Base-by-base conservation (phyloP, 2,329 filamentous ascomycete genomes). In the Talaromyces albobiverticillius region DNA sequence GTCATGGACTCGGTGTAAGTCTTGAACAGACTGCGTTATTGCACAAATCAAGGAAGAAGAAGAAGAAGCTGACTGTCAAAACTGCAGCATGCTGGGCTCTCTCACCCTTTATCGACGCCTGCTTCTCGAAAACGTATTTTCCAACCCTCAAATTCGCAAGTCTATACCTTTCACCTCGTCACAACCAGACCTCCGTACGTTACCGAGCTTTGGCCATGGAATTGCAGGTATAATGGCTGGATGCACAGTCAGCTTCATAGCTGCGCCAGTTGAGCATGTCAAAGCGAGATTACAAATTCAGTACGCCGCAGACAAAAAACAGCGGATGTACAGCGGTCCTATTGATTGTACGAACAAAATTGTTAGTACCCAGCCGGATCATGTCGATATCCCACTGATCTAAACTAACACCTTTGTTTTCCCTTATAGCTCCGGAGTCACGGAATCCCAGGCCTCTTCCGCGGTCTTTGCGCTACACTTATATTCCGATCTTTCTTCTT, bases 271-370 rank as follows among this genome's bases (percentile, higher is more conserved):
- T 13, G 93, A 99, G 74, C 94, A 99, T 71, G 79, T 97, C 72
- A 97, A 97, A 77, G 90, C 92, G 9, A 85, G 93, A 1, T 77
- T 99, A 59, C 94, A 99, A 76, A 88, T 96, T 51, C 94, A 99
- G 73, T 99, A 99, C 71, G 84, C 89, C 1, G 88, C 87, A 9
- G 79, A 82, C 61, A 95, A 95, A 76, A 76, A 82, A 18, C 82
- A 90, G 66, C 80, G 93, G 23, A 72, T 93, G 53, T 97, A 97
- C 75, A 83, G 81, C 42, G 94, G 94, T 0, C 94, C 94, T 0
- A 79, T 97, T 47, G 92, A 97, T 74, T 95, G 90, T 69, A 71
- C 87, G 34, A 74, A 72, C 61, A 93, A 90, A 72, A 72, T 80
- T 52, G 76, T 79, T 67, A 60, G 64, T 22, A 32, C 14, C 5